phyloP scores from a whole-genome alignment of 2,329 filamentous ascomycete genomes.

The Sclerotinia glacialis region DNA sequence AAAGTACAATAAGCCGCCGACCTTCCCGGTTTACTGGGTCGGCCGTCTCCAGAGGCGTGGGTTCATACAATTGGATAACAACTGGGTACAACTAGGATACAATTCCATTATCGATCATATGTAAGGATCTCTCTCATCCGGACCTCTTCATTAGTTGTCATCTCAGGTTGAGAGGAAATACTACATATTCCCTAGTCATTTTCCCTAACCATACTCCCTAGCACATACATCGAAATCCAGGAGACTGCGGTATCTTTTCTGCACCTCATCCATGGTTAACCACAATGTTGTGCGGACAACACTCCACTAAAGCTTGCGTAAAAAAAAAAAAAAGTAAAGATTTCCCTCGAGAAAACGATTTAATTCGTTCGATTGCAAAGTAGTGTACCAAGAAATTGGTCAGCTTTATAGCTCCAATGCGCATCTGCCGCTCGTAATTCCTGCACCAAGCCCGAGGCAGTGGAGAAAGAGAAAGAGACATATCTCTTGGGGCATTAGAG shows the following conservation, averaged over 20 bases:
- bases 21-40: slow-evolving; percentile 20
- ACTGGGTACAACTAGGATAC: too few species aligned
- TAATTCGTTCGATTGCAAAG: slow-evolving; percentile 6
- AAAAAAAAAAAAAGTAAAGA: slow-evolving; percentile 20
- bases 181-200: neutral
- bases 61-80: too few species aligned
- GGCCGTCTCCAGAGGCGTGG: slow-evolving; percentile 21
- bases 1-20: slow-evolving; percentile 17
- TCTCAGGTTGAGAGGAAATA: neutral
- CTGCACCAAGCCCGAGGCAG: neutral
- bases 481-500: neutral
- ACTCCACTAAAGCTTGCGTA: slow-evolving; percentile 4
- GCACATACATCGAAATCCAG: neutral
- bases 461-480: neutral
- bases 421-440: slow-evolving; percentile 16
- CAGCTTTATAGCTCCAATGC: slow-evolving; percentile 1
- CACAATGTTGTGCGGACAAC: neutral
- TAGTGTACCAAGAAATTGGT: neutral
- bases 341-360: neutral
- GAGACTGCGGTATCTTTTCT: slow-evolving; percentile 5
- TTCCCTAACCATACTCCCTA: too few species aligned
- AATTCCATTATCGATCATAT: too few species aligned
- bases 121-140: too few species aligned
- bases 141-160: too few species aligned
- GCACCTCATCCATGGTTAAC: slow-evolving; percentile 13